A percentile compares a stretch with the other conserved stretches of the same genome.
These are phyloP conservation scores for Saksenaea oblongispora DNA, from an alignment of 371 early-diverging fungal species.

Conservation along the genomic window DNA sequence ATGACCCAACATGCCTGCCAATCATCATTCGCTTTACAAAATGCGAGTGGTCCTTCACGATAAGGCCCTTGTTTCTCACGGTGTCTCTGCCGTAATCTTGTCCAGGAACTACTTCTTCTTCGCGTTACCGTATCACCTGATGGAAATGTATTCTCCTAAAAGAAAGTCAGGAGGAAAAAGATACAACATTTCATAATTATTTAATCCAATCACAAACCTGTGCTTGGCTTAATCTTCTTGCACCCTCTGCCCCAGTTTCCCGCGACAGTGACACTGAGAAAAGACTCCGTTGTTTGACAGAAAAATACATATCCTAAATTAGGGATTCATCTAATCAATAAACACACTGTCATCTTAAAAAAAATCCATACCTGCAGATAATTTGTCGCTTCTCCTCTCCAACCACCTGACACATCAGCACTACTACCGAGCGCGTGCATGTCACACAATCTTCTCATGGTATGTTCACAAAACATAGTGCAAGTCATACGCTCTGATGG, in stretches of 20 bases:
- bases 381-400: background rate
- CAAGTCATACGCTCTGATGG: background rate
- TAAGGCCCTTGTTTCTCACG: conserved; percentile 24
- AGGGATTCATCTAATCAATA: conserved; percentile 4
- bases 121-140: conserved; percentile 4
- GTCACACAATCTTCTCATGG: conserved; percentile 2
- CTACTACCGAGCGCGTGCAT: background rate
- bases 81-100: conserved; percentile 15
- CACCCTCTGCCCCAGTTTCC: conserved; percentile 3
- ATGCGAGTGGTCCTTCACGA: conserved; percentile 24
- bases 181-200: background rate
- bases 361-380: conserved; percentile 6
- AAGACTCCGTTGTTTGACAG: conserved; percentile 7
- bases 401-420: conserved; percentile 1
- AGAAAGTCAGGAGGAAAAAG: background rate
- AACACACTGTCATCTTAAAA: background rate
- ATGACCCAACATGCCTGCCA: conserved; percentile 31
- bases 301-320: conserved; percentile 7
- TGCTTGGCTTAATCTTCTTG: background rate
- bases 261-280: conserved; percentile 5
- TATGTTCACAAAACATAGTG: conserved; percentile 4
- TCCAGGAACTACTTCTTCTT: conserved; percentile 15
- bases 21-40: conserved; percentile 12
- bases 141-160: background rate
- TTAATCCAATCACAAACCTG: background rate